phyloP scores from a whole-genome alignment of 768 basidiomycete species.

The Daedaleopsis sinensis region DNA sequence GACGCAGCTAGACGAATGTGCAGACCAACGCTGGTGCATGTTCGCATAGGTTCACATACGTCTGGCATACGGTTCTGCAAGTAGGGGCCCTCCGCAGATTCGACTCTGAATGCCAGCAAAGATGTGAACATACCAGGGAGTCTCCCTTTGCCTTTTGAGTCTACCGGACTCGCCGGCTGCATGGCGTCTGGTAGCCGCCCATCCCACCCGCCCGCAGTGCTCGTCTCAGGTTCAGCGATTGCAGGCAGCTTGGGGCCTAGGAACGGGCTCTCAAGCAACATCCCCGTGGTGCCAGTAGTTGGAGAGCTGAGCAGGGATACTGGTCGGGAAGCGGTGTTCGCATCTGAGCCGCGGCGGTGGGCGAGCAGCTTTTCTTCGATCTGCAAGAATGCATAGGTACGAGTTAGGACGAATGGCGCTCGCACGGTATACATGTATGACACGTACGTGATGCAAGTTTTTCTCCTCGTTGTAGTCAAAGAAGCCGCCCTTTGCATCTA shows the following conservation, averaged over 20 bases:
- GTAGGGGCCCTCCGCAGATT: background rate
- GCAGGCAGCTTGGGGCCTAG: conserved; percentile 43
- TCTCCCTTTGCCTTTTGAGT: conserved; percentile 9
- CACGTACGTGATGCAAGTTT: conserved; percentile 68
- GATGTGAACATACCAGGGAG: conserved; percentile 15
- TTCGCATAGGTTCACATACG: background rate
- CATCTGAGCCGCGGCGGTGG: conserved; percentile 64
- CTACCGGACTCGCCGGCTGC: background rate
- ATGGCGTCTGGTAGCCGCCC: conserved; percentile 11
- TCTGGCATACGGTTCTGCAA: background rate
- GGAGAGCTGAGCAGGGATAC: conserved; percentile 27
- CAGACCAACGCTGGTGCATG: too few species aligned
- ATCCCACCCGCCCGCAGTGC: background rate
- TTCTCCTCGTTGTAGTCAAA: conserved; percentile 84
- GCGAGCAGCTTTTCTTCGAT: conserved; percentile 77
- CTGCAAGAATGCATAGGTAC: conserved; percentile 38
- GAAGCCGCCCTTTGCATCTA: conserved; percentile 68
- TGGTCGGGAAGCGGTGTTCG: conserved; percentile 41
- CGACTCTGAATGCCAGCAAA: conserved; percentile 11
- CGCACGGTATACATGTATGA: background rate
- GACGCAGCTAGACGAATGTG: background rate
- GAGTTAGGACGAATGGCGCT: background rate
- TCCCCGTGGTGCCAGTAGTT: conserved; percentile 10
- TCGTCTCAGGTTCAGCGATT: conserved; percentile 31
- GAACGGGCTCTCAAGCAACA: conserved; percentile 34